Base-by-base conservation (phyloP, 371 early-diverging fungal species). In the Capillidium rhysosporum region DNA sequence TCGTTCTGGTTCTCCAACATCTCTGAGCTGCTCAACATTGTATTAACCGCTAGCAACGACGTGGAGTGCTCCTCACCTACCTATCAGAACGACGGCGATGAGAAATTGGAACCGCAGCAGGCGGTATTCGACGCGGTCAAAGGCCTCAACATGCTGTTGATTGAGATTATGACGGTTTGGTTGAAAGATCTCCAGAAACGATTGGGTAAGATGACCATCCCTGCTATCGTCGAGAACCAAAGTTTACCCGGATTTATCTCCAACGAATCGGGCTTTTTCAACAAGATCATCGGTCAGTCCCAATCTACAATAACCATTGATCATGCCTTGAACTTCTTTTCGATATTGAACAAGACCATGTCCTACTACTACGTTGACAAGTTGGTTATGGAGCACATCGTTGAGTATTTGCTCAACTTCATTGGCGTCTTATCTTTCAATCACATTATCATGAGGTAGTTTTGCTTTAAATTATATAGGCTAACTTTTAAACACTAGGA, bases 1-100 rank as follows among this genome's bases (percentile, higher is more conserved):
- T 77, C 77, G 4, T 92, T 86, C 69, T 96, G 97, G 97, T 71
- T 96, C 30, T 83, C 91, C 38, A 96, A 96, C 64, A 82, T 86
- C 28, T 89, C 84, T 57, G 95, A 94, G 68, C 69, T 96, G 40
- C 66, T 91, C 55, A 20, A 18, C 16, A 49, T 48, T 24, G n/a
- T 55, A n/a, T 31, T 38, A 29, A 55, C 52, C n/a, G 52, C 52
- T 25, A 52, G 38, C 46, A 54, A 46, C 21, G 46, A 43, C 29
- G 20, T 54, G 10, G 46, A 30, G 16, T 39, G 40, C 30, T 41
- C 25, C 10, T 53, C 44, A 40, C 41, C 24, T 14, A 41, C 54
- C 9, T 43, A 54, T 18, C 41, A 30, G 9, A 40, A n/a, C 16
- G 41, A 40, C 21, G 21, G 34, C 28, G 39, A 39, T 2, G 41